Conservation (phyloP, 352 stramenopile genomes). For the Pythium diclinum region DNA sequence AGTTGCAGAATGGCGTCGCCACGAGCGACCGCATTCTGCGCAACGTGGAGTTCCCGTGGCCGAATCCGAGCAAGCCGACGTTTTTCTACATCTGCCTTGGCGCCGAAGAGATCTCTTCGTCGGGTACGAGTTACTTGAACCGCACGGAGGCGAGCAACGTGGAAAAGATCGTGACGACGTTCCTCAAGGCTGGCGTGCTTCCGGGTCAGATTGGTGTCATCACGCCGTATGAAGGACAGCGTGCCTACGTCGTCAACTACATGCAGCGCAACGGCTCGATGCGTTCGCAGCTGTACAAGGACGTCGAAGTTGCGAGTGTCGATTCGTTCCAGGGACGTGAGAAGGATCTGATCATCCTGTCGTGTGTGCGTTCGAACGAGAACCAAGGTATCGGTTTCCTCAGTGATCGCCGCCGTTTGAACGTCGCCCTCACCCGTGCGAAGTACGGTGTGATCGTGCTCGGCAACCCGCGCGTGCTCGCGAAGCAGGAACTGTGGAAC, state of each 20-base stretch:
- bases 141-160: conserved; percentile 97
- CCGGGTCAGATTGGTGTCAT: conserved; percentile 95
- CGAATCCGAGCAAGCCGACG: conserved; percentile 95
- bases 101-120: conserved; percentile 97
- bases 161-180: conserved; percentile 97
- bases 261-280: conserved; percentile 96
- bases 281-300: conserved; percentile 93
- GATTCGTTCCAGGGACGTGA: conserved; percentile 99
- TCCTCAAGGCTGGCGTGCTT: conserved; percentile 92
- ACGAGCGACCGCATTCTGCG: conserved; percentile 90
- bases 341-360: conserved; percentile 98
- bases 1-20: conserved; percentile 97
- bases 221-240: conserved; percentile 98
- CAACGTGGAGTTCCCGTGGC: conserved; percentile 96
- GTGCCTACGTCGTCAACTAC: conserved; percentile 98
- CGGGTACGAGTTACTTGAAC: conserved; percentile 98
- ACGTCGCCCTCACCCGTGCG: conserved; percentile 98
- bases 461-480: conserved; percentile 96
- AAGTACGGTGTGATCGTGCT: conserved; percentile 98
- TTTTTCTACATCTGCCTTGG: conserved; percentile 97
- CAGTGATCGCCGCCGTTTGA: conserved; percentile 96
- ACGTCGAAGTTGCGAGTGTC: conserved; percentile 98
- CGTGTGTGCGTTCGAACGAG: conserved; percentile 98
- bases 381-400: conserved; percentile 99
- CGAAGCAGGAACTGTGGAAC: conserved; percentile 97